A percentile compares a stretch with the other conserved stretches of the same genome.
Evolutionary conservation across 169 alveolate genomes (phyloP).

Genomic region (Theileria orientalis): DNA sequence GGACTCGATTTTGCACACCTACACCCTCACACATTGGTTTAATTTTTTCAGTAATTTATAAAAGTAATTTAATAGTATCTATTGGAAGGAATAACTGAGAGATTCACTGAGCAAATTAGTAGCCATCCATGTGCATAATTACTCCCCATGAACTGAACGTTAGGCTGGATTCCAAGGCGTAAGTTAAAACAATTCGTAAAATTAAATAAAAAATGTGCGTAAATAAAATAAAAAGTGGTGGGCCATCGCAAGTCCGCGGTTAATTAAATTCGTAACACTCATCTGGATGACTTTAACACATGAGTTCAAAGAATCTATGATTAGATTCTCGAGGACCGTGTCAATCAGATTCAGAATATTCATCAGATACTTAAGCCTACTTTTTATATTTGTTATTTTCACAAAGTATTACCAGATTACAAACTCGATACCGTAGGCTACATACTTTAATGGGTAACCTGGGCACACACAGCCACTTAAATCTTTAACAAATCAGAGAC

Average conservation of each 20-base stretch:
- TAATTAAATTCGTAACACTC: no score
- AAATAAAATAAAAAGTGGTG: no score
- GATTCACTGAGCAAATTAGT: neutral
- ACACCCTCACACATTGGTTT: neutral
- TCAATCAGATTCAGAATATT: neutral
- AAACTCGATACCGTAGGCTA: neutral
- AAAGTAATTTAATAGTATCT: neutral
- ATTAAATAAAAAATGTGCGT: no score
- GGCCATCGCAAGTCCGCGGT: no score
- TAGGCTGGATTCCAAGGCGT: no score
- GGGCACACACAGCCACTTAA: no score
- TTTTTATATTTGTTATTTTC: neutral
- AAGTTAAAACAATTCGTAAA: no score
- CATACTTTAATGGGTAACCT: neutral
- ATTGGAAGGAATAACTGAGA: neutral
- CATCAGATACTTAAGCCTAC: neutral
- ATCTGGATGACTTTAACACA: neutral
- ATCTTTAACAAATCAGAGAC: no score
- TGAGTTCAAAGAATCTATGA: neutral
- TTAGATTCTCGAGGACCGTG: constrained; percentile 1
- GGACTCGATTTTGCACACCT: neutral
- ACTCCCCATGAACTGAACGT: neutral
- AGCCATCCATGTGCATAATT: neutral
- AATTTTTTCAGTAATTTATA: no score
- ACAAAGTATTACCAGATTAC: neutral